These are phyloP conservation scores for Salix caprea DNA, from an alignment of 345 rosid species.

Conservation along the genomic window DNA sequence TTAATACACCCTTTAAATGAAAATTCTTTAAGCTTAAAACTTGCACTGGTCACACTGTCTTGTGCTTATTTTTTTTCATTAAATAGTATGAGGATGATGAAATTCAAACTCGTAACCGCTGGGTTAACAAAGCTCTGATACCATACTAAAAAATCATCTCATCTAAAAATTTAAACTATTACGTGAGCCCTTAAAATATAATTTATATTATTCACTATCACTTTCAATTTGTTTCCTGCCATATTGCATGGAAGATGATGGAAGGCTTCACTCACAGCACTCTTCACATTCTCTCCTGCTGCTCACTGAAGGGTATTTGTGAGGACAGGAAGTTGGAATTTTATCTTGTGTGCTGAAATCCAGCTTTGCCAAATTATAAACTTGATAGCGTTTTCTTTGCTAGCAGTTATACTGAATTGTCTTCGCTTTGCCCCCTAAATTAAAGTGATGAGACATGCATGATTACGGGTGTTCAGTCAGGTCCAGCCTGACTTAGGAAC, in stretches of 20 bases:
- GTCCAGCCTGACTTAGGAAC: neutral
- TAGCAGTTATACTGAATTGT: neutral
- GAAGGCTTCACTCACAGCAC: neutral
- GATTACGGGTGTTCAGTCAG: neutral
- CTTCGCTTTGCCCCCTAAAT: neutral
- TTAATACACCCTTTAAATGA: too few species aligned
- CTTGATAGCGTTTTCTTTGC: neutral
- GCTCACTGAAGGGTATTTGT: conserved; percentile 58
- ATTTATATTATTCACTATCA: too few species aligned
- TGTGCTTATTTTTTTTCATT: too few species aligned
- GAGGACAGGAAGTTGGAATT: conserved; percentile 61
- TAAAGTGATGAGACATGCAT: neutral
- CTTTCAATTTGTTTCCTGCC: neutral
- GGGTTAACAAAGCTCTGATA: too few species aligned
- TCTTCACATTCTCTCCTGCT: conserved; percentile 23
- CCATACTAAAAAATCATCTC: too few species aligned
- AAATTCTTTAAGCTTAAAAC: too few species aligned
- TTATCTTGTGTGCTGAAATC: conserved; percentile 31
- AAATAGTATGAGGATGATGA: too few species aligned
- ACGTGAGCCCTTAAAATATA: too few species aligned
- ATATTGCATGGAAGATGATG: conserved; percentile 8
- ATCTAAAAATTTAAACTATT: too few species aligned
- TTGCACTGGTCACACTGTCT: too few species aligned
- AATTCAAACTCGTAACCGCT: too few species aligned
- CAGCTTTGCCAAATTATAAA: neutral